These are phyloP conservation scores for Ilex aquifolium DNA, from an alignment of 257 asterid genomes.

Conservation along the genomic window DNA sequence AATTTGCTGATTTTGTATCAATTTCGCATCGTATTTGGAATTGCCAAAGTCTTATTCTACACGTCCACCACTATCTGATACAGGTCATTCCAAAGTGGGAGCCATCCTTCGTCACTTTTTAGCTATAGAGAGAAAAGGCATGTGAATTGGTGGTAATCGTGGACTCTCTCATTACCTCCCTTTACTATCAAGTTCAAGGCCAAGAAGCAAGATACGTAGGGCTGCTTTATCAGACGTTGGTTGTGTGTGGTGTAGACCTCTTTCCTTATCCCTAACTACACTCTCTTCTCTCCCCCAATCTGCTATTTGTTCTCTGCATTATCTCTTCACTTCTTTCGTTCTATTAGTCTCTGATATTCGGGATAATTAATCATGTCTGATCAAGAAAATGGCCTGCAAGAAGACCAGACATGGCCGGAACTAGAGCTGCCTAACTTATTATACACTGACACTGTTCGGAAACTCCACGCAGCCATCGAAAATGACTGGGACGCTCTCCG, in stretches of 20 bases:
- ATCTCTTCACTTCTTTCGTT: slow-evolving; percentile 32
- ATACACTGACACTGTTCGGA: slow-evolving; percentile 37
- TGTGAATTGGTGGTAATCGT: slow-evolving; percentile 49
- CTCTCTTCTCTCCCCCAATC: slow-evolving; percentile 5
- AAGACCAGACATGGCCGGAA: slow-evolving; percentile 48
- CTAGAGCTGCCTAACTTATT: slow-evolving; percentile 49
- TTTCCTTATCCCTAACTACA: slow-evolving; percentile 66
- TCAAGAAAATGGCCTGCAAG: slow-evolving; percentile 33
- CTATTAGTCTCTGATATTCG: slow-evolving; percentile 5
- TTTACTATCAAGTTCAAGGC: slow-evolving; percentile 27
- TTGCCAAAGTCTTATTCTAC: too few relatives aligned
- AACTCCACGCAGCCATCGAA: slow-evolving; percentile 58
- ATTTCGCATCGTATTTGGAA: too few relatives aligned
- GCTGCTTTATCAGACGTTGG: slow-evolving; percentile 44
- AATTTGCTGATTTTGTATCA: too few relatives aligned
- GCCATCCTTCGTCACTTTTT: slow-evolving; percentile 4
- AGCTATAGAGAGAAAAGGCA: not conserved
- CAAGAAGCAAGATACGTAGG: slow-evolving; percentile 38
- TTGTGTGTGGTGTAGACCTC: slow-evolving; percentile 91
- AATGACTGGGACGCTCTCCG: slow-evolving; percentile 67
- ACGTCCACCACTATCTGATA: not conserved
- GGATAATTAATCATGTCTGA: slow-evolving; percentile 40
- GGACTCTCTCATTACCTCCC: slow-evolving; percentile 67
- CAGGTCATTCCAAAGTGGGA: slow-evolving; percentile 2
- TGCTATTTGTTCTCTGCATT: slow-evolving; percentile 22